Conservation (phyloP, 108 stramenopile species). For the Aureococcus anophagefferens region DNA sequence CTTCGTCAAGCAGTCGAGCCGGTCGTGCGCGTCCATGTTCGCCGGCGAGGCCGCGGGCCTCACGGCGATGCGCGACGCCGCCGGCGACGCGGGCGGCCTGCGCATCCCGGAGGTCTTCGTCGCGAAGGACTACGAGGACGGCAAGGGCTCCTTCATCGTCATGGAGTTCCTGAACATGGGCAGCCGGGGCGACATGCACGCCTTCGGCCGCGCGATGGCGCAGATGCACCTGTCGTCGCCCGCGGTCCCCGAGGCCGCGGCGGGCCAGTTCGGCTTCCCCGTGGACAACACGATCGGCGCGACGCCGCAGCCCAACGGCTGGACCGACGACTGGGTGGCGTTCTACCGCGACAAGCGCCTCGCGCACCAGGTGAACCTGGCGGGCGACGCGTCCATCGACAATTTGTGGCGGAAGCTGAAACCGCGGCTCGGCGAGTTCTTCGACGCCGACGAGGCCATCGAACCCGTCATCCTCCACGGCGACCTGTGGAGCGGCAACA, state of each 20-base stretch:
- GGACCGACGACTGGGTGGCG: constrained; percentile 39
- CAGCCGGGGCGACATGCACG: constrained; percentile 28
- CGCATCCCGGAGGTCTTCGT: background rate
- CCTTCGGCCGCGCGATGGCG: constrained; percentile 42
- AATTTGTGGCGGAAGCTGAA: constrained; percentile 30
- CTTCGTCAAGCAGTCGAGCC: constrained; percentile 42
- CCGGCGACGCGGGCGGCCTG: background rate
- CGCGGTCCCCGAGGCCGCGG: constrained; percentile 16
- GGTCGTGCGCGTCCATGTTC: constrained; percentile 35
- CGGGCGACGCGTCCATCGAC: constrained; percentile 37
- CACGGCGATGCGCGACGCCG: constrained; percentile 28
- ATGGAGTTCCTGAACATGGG: constrained; percentile 47
- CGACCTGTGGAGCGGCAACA: constrained; percentile 50
- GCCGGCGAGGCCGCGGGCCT: constrained; percentile 46
- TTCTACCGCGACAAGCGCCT: constrained; percentile 37
- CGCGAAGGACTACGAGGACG: background rate
- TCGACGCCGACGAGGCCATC: constrained; percentile 37
- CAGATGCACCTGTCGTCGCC: constrained; percentile 45
- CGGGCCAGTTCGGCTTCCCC: constrained; percentile 40
- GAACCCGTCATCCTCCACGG: constrained; percentile 43
- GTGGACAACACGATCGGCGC: constrained; percentile 53
- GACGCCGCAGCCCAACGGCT: constrained; percentile 45
- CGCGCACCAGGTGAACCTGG: constrained; percentile 37
- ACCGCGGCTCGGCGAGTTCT: constrained; percentile 33
- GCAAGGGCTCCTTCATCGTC: constrained; percentile 36